Evolutionary conservation across 73 alveolate genomes (phyloP).

Genomic region (Stentor roeselii): DNA sequence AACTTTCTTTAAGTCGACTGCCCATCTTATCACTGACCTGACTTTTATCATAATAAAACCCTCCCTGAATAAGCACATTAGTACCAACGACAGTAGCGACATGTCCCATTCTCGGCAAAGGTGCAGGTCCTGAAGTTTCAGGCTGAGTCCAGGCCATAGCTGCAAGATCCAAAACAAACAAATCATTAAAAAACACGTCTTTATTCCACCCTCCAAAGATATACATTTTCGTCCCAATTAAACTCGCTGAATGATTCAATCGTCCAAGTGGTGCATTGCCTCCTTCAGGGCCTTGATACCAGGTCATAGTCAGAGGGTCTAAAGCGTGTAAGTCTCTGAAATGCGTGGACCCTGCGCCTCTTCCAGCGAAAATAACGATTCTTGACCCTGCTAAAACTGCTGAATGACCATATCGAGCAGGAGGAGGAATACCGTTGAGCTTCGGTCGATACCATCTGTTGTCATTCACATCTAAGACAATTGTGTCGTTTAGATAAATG

Average conservation of each 20-base stretch:
- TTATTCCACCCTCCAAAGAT: slow-evolving; percentile 99
- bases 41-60: slow-evolving; percentile 83
- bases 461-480: slow-evolving; percentile 92
- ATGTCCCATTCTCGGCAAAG: slow-evolving; percentile 96
- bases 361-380: slow-evolving; percentile 93
- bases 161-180: slow-evolving; percentile 91
- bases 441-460: slow-evolving; percentile 94
- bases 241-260: slow-evolving; percentile 94
- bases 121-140: slow-evolving; percentile 90
- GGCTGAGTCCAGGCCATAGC: slow-evolving; percentile 98
- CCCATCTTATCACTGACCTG: slow-evolving; percentile 82
- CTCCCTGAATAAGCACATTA: slow-evolving; percentile 74
- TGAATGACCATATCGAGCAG: slow-evolving; percentile 95
- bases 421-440: slow-evolving; percentile 97
- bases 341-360: slow-evolving; percentile 47
- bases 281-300: slow-evolving; percentile 98
- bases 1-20: slow-evolving; percentile 79
- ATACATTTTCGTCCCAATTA: slow-evolving; percentile 92
- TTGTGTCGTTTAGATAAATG: slow-evolving; percentile 93
- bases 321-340: slow-evolving; percentile 91
- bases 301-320: slow-evolving; percentile 97
- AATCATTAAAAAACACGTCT: slow-evolving; percentile 90
- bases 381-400: slow-evolving; percentile 96
- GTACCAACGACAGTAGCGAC: slow-evolving; percentile 94
- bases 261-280: slow-evolving; percentile 98